A percentile compares a stretch with the other conserved stretches of the same genome.
These are phyloP conservation scores for Yarrowia divulgata DNA, from an alignment of 805 yeast genomes.

Conservation along the genomic window DNA sequence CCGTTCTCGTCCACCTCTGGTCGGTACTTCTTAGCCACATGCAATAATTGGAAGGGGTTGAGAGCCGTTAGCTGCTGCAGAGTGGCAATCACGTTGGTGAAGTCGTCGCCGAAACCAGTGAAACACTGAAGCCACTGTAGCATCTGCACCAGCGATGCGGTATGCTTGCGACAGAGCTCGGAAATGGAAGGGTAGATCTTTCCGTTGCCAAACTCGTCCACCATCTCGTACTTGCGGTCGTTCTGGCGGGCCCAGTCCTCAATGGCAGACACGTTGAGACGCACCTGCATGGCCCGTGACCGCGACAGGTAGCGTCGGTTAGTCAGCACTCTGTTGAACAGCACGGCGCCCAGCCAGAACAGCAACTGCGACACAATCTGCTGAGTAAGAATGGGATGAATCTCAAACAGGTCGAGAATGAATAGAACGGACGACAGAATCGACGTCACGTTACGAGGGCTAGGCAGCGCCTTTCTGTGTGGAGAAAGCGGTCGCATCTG, in stretches of 20 bases:
- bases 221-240: slow-evolving; percentile 57
- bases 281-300: slow-evolving; percentile 84
- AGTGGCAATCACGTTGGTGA: slow-evolving; percentile 52
- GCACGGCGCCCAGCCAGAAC: slow-evolving; percentile 73
- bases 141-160: slow-evolving; percentile 76
- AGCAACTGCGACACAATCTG: slow-evolving; percentile 81
- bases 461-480: slow-evolving; percentile 80
- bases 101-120: slow-evolving; percentile 66
- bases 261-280: slow-evolving; percentile 81
- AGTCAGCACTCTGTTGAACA: slow-evolving; percentile 76
- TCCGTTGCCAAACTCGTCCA: slow-evolving; percentile 44
- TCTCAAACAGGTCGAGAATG: slow-evolving; percentile 80
- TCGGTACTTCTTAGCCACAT: slow-evolving; percentile 75
- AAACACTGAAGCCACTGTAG: slow-evolving; percentile 92
- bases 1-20: slow-evolving; percentile 83
- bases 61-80: slow-evolving; percentile 68
- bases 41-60: slow-evolving; percentile 72
- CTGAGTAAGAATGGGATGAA: slow-evolving; percentile 77
- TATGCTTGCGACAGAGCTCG: slow-evolving; percentile 68
- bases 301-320: slow-evolving; percentile 77
- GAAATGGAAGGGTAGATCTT: slow-evolving; percentile 62
- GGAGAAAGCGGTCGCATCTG: slow-evolving; percentile 87
- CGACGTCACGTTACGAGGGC: slow-evolving; percentile 85
- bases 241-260: slow-evolving; percentile 93
- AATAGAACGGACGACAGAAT: slow-evolving; percentile 87